phyloP scores from a whole-genome alignment of 169 alveolate species.

The Cryptosporidium bovis region DNA sequence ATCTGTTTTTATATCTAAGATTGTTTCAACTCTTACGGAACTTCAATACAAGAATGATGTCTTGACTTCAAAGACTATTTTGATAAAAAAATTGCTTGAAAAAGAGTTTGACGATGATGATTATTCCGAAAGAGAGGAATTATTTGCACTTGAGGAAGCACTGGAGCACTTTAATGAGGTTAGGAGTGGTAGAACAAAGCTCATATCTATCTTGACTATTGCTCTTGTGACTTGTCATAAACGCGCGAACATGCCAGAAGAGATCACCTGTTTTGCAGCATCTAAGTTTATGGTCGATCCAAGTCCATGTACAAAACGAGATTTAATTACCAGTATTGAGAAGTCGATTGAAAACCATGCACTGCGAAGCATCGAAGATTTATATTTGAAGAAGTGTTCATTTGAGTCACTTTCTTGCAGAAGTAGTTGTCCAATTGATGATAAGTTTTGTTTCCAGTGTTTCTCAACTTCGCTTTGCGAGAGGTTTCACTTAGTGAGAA shows the following conservation, averaged over 20 bases:
- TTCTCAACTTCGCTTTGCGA: constrained; percentile 15
- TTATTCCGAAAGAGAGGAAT: neutral
- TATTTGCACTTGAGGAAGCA: neutral
- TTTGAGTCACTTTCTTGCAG: no score
- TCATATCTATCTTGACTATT: neutral
- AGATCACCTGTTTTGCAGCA: constrained; percentile 2
- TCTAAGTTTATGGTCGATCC: neutral
- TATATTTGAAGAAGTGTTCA: no score
- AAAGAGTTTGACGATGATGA: neutral
- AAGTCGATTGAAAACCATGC: no score
- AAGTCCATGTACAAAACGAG: no score
- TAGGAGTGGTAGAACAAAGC: neutral
- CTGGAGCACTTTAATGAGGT: neutral
- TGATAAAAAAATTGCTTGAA: constrained; percentile 1
- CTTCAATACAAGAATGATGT: constrained; percentile 31
- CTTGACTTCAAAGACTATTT: constrained; percentile 1
- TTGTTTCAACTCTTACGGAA: neutral
- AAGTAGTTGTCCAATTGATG: no score
- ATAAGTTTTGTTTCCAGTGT: no score
- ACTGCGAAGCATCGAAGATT: no score
- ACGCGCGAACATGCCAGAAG: constrained; percentile 15
- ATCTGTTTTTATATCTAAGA: neutral
- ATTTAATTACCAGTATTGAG: no score
- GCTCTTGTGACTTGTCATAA: constrained; percentile 6
- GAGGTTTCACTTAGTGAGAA: constrained; percentile 1